phyloP scores from a whole-genome alignment of 345 rosid genomes.

The Populus euphratica region DNA sequence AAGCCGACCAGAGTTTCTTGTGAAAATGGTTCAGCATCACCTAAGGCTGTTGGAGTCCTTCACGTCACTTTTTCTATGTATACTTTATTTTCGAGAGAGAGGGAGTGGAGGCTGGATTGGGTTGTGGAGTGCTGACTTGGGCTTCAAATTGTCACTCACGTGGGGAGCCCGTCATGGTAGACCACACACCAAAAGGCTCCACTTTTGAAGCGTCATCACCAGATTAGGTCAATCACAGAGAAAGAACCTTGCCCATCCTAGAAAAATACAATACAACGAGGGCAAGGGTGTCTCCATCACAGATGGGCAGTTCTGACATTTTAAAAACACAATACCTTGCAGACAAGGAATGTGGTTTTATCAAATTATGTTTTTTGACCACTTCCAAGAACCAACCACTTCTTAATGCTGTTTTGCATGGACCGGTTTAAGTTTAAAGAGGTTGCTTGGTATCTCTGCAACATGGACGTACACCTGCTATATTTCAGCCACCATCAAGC shows the following conservation, averaged over 20 bases:
- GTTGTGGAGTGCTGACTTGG: conserved; percentile 30
- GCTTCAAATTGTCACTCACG: conserved; percentile 34
- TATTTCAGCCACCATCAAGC: conserved; percentile 12
- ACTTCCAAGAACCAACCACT: conserved; percentile 40
- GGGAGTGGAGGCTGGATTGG: conserved; percentile 1
- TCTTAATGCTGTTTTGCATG: conserved; percentile 28
- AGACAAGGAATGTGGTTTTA: conserved; percentile 25
- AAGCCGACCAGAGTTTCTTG: conserved; percentile 53
- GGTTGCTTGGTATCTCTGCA: conserved; percentile 61
- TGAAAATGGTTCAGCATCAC: conserved; percentile 23
- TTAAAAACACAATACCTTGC: conserved; percentile 23
- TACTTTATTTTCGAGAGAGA: neutral
- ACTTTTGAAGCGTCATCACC: conserved; percentile 25
- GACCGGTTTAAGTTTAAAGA: conserved; percentile 32
- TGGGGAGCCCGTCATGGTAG: conserved; percentile 40
- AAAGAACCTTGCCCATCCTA: neutral
- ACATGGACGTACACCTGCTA: conserved; percentile 36
- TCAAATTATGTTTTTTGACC: conserved; percentile 41
- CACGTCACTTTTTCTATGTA: conserved; percentile 33
- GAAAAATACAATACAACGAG: neutral
- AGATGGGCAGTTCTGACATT: conserved; percentile 25
- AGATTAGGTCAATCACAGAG: conserved; percentile 37
- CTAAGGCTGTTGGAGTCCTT: conserved; percentile 36
- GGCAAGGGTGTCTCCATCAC: conserved; percentile 4
- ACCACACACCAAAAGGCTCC: conserved; percentile 7